These are phyloP conservation scores for Ceratobasidium sp. DNA, from an alignment of 1,284 basidiomycete species.

Conservation along the genomic window DNA sequence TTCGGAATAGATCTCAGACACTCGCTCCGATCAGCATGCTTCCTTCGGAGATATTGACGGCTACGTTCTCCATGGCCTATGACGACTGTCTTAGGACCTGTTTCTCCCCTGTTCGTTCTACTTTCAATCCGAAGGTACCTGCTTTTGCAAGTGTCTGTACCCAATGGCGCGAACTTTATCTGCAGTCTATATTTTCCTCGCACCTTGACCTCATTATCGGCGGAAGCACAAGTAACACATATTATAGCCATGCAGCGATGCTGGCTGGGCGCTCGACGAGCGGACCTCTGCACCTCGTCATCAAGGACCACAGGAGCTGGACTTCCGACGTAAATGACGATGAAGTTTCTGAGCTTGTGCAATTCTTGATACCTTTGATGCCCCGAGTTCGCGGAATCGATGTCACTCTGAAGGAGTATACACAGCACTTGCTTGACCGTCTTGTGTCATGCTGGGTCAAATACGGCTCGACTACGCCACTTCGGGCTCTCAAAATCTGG, in stretches of 20 bases:
- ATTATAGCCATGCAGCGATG: background rate
- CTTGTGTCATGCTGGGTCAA: background rate
- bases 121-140: background rate
- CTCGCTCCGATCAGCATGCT: background rate
- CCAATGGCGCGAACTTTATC: background rate
- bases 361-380: background rate
- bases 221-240: background rate
- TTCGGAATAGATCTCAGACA: background rate
- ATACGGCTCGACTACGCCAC: background rate
- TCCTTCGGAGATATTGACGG: background rate
- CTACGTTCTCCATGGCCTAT: background rate
- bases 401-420: background rate
- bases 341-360: background rate
- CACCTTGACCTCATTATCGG: background rate
- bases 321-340: background rate
- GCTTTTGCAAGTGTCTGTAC: background rate
- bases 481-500: background rate
- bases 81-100: background rate
- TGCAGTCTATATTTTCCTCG: background rate
- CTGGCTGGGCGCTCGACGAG: no score
- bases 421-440: background rate
- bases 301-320: background rate
- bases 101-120: background rate
- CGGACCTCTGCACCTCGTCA: background rate
- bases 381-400: background rate